Conservation (phyloP, 2,329 filamentous ascomycete species). For the Saccharata proteae region DNA sequence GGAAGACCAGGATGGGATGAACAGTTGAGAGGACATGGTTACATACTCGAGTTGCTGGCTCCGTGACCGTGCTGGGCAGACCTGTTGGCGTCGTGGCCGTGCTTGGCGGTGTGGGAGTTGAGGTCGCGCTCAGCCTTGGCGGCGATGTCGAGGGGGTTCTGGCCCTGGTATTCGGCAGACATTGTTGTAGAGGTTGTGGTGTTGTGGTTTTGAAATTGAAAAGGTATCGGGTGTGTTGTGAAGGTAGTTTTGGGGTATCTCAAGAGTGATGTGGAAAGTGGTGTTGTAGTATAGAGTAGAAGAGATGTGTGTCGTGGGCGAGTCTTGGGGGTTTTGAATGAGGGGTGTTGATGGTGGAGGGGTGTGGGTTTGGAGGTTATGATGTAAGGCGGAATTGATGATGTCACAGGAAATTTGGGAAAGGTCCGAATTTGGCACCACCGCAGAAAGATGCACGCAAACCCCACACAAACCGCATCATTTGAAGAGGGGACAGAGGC, state of each 20-base stretch:
- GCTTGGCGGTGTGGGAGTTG: conserved; percentile 29
- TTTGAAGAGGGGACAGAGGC: too few species aligned
- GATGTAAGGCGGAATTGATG: too few species aligned
- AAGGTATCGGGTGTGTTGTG: not conserved
- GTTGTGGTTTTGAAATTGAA: not conserved
- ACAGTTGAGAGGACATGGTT: not conserved
- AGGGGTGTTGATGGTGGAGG: too few species aligned
- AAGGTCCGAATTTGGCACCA: too few species aligned
- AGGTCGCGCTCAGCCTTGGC: conserved; percentile 37
- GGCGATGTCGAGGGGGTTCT: conserved; percentile 32
- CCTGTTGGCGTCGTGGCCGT: conserved; percentile 10
- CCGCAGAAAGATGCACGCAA: too few species aligned
- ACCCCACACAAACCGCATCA: too few species aligned
- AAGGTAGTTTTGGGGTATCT: not conserved
- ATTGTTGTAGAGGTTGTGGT: conserved; percentile 18
- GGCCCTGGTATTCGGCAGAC: conserved; percentile 30
- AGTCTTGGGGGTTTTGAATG: too few species aligned
- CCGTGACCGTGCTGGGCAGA: conserved; percentile 7
- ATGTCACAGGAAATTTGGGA: too few species aligned
- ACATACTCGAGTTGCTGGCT: conserved; percentile 27
- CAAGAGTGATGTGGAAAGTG: not conserved
- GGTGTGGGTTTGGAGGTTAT: too few species aligned
- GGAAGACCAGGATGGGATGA: not conserved
- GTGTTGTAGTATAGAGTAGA: too few species aligned
- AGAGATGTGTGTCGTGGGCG: too few species aligned